Evolutionary conservation across 2,329 filamentous ascomycete genomes (phyloP).

Genomic region (Penicillium verrucosum): DNA sequence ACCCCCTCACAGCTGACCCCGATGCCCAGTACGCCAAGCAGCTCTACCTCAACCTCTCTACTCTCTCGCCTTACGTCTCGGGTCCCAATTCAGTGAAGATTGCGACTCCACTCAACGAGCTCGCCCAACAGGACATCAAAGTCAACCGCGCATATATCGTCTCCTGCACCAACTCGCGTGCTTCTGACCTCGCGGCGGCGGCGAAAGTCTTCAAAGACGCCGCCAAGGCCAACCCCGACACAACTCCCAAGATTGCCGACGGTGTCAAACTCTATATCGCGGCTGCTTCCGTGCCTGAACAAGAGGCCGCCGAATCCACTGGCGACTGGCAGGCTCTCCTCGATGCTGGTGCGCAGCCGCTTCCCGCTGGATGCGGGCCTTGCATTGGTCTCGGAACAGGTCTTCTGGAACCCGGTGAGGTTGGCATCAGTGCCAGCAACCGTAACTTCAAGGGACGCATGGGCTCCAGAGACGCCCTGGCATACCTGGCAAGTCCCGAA

Average conservation of each 20-base stretch:
- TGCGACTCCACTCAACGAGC: conserved; percentile 69
- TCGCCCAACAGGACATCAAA: conserved; percentile 61
- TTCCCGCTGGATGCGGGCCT: conserved; percentile 73
- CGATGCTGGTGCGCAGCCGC: conserved; percentile 69
- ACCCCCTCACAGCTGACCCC: conserved; percentile 67
- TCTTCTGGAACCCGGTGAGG: conserved; percentile 77
- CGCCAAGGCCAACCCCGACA: conserved; percentile 57
- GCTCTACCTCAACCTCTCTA: conserved; percentile 76
- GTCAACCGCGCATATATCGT: conserved; percentile 84
- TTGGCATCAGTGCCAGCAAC: conserved; percentile 79
- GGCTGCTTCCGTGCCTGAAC: conserved; percentile 76
- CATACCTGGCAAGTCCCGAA: conserved; percentile 85
- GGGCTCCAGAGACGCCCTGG: conserved; percentile 74
- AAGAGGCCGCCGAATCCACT: conserved; percentile 69
- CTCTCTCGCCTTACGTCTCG: conserved; percentile 76
- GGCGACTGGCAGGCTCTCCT: conserved; percentile 84
- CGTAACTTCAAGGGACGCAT: conserved; percentile 91
- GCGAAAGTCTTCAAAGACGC: conserved; percentile 82
- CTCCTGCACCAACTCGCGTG: conserved; percentile 82
- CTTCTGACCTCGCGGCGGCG: conserved; percentile 76
- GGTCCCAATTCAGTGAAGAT: conserved; percentile 89
- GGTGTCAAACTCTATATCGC: conserved; percentile 86
- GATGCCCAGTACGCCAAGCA: conserved; percentile 80
- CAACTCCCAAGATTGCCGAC: conserved; percentile 65
- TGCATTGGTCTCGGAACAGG: conserved; percentile 84